A percentile compares a stretch with the other conserved stretches of the same genome.
phyloP scores from a whole-genome alignment of 257 asterid genomes.

The Solanum bulbocastanum region DNA sequence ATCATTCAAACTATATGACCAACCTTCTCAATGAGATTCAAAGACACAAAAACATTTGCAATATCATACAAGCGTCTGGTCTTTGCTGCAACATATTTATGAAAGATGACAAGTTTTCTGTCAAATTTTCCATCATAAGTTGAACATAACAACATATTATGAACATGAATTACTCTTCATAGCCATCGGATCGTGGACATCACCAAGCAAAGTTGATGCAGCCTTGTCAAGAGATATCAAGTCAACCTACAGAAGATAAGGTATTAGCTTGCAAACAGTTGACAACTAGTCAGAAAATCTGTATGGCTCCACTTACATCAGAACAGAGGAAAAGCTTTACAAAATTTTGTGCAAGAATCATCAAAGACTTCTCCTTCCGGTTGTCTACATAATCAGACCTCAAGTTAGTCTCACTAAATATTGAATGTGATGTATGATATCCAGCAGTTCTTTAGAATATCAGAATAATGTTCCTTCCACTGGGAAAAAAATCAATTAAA shows the following conservation, averaged over 20 bases:
- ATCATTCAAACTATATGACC: slow-evolving; percentile 4
- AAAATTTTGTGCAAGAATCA: slow-evolving; percentile 50
- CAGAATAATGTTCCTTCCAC: background rate
- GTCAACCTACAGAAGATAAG: slow-evolving; percentile 36
- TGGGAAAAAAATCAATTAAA: background rate
- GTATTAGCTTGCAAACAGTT: background rate
- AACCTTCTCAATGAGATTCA: slow-evolving; percentile 66
- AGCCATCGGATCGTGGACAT: slow-evolving; percentile 29
- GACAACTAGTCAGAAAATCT: background rate
- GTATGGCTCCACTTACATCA: slow-evolving; percentile 35
- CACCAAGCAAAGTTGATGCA: slow-evolving; percentile 52
- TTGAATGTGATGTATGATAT: background rate
- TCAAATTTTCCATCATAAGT: background rate
- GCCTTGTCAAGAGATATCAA: slow-evolving; percentile 46
- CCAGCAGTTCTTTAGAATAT: background rate
- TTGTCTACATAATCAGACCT: slow-evolving; percentile 26
- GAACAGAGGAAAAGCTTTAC: slow-evolving; percentile 55
- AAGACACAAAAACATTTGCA: slow-evolving; percentile 54
- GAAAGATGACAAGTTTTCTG: background rate
- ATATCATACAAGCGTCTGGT: slow-evolving; percentile 61
- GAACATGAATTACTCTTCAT: slow-evolving; percentile 44
- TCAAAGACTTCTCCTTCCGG: slow-evolving; percentile 51
- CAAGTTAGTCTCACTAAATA: background rate
- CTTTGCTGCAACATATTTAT: slow-evolving; percentile 38
- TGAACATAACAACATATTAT: background rate